Evolutionary conservation across 148 eudicot genomes (phyloP), one percentile per base, ranked within the genome.

Genomic region (Chenopodium album): DNA sequence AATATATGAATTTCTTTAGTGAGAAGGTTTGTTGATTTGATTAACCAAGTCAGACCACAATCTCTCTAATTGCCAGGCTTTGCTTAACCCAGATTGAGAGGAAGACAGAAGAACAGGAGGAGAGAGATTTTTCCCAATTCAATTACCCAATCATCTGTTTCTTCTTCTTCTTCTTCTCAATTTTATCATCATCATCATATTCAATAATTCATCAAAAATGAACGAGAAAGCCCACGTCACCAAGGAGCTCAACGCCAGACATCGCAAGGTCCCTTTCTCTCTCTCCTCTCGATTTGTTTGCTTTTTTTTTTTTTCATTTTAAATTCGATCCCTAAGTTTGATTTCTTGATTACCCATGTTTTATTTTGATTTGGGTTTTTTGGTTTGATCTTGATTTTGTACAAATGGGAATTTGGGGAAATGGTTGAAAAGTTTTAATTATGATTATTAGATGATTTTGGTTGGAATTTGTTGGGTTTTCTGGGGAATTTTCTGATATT

Each of bases 181-280:
- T 82, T 75, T 80, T 67, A 26, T 73, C 76, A 65, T 63, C 76
- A 65, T 63, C 69, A 17, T 34, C 75, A 29, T 52, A 60, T 56
- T 17, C 14, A 9, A 47, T 64, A 4, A 77, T 50, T 72, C 81
- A 32, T 22, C 77, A 80, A 85, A 77, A 80, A 93, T 95, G 98
- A 95, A 95, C 85, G 88, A 85, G 81, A 95, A 95, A 87, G 98
- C 98, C 28, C 87, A 84, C 80, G 98, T 95, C 41, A 84, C 92
- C 80, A 95, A 95, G 82, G 98, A 95, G 90, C 97, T 95, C 79
- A 93, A 95, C 84, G 96, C 96, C 82, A 89, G 67, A 85, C 98
- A 95, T 83, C 87, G 92, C 85, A 95, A 95, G 95, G 98, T 94
- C 37, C 47, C 22, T 64, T 83, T 72, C 62, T 74, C 34, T 14